Evolutionary conservation across 306 rosid genomes (phyloP), one percentile per base, ranked within the genome.

Genomic region (Urtica urens): DNA sequence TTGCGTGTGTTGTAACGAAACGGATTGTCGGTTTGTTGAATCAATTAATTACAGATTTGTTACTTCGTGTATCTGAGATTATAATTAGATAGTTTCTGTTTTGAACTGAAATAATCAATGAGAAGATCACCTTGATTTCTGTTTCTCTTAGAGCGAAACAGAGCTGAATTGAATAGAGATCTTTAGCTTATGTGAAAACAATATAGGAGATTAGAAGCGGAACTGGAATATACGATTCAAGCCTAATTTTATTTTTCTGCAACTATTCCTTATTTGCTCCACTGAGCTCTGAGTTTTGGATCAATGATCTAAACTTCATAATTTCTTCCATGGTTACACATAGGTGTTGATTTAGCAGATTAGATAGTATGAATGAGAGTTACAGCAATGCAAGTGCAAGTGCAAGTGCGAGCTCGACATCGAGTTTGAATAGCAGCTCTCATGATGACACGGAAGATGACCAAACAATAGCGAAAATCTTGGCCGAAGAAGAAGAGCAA

Each of bases 401-500:
- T 66, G 72, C 64, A 55, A 85, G 95, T 71, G 85, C 69, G n/a
- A 84, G 97, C 57, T 90, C 97, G 2, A 90, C 93, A 76, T 90
- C 99, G 17, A 92, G 99, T 65, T 79, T 75, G 66, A 68, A 57
- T 59, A 79, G 94, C 64, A 76, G 86, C 65, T 46, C 70, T 18
- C 87, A 59, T 21, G 94, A 62, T 21, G 94, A 85, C 16, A 82
- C 95, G 7, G 95, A 90, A 75, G 95, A 90, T 73, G 99, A 90
- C 22, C 94, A 68, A 37, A 69, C 94, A 18, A 78, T 90, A 71
- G 99, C 99, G 3, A 71, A 62, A 38, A 71, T 85, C 54, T 78
- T 85, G 49, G 99, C 78, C 0, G 83, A 79, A 61, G 90, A 77
- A 2, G 82, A 75, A 59, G 49, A 43, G 24, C 27, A 35, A 35